Evolutionary conservation across 148 eudicot genomes (phyloP).

Genomic region (Chenopodium quinoa): DNA sequence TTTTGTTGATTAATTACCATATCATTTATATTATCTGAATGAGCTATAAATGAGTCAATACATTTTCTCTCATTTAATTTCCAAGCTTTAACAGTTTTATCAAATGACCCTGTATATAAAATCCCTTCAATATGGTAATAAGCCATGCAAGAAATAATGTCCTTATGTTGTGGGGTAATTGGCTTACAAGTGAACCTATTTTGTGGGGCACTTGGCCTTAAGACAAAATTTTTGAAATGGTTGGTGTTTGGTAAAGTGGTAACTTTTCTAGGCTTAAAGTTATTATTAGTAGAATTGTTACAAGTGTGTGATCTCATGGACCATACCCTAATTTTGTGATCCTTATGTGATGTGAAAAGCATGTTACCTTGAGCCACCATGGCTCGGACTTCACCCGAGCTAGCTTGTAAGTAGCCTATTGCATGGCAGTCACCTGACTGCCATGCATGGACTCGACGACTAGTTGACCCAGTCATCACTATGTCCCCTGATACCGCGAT

Average conservation of each 20-base stretch:
- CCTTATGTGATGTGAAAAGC: slow-evolving; percentile 54
- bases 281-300: background rate
- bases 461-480: slow-evolving; percentile 48
- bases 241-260: slow-evolving; percentile 37
- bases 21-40: slow-evolving; percentile 45
- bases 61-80: slow-evolving; percentile 41
- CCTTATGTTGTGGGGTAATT: slow-evolving; percentile 36
- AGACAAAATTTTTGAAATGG: slow-evolving; percentile 9
- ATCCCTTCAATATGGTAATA: slow-evolving; percentile 49
- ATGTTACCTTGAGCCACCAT: slow-evolving; percentile 41
- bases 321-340: slow-evolving; percentile 52
- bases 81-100: slow-evolving; percentile 60
- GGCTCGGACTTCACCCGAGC: slow-evolving; percentile 40
- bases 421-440: slow-evolving; percentile 38
- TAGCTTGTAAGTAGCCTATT: slow-evolving; percentile 39
- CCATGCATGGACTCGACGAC: slow-evolving; percentile 51
- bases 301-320: background rate
- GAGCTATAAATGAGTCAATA: slow-evolving; percentile 57
- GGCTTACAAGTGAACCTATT: background rate
- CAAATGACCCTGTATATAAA: slow-evolving; percentile 60
- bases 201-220: slow-evolving; percentile 18
- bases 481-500: slow-evolving; percentile 32
- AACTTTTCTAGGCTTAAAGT: slow-evolving; percentile 39
- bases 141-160: slow-evolving; percentile 57
- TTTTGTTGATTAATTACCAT: slow-evolving; percentile 54